Percentiles rank a stretch among this genome's conserved stretches.
Conservation (phyloP, 805 yeast genomes). For the Debaryomyces maramus region DNA sequence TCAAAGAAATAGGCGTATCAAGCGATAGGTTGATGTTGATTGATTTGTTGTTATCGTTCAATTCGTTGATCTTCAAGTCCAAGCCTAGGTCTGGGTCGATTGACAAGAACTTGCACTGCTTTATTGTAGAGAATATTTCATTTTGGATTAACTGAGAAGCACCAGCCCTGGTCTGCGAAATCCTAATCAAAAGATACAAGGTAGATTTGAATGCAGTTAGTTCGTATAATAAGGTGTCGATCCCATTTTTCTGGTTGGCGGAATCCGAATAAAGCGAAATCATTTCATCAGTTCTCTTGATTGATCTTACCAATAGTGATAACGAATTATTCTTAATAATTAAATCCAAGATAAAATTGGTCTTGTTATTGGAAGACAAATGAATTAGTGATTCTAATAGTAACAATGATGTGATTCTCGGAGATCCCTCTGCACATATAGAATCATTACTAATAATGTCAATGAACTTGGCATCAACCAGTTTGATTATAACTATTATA, state of each 20-base stretch:
- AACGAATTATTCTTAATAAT: conserved; percentile 68
- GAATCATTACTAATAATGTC: conserved; percentile 75
- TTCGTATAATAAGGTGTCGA: conserved; percentile 65
- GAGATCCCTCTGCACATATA: conserved; percentile 72
- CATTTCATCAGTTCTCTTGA: conserved; percentile 69
- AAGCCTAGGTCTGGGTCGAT: conserved; percentile 83
- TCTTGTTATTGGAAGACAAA: conserved; percentile 50
- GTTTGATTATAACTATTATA: conserved; percentile 53
- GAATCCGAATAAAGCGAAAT: conserved; percentile 36
- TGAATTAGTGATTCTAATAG: conserved; percentile 68
- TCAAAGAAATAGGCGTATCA: conserved; percentile 50
- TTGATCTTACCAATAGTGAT: conserved; percentile 60
- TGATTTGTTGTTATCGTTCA: conserved; percentile 17
- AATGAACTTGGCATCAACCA: conserved; percentile 60
- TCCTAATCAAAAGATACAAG: conserved; percentile 64
- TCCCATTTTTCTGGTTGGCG: conserved; percentile 16
- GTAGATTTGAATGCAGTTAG: conserved; percentile 75
- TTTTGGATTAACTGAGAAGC: conserved; percentile 74
- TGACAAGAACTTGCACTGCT: conserved; percentile 53
- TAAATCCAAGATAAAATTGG: conserved; percentile 58
- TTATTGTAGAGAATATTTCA: conserved; percentile 65
- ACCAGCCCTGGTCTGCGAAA: conserved; percentile 76
- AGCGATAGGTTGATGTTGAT: conserved; percentile 49
- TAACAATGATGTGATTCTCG: conserved; percentile 73
- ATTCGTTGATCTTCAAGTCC: conserved; percentile 36